Conservation (phyloP, 2,329 filamentous ascomycete species). For the Colletotrichum incanum region DNA sequence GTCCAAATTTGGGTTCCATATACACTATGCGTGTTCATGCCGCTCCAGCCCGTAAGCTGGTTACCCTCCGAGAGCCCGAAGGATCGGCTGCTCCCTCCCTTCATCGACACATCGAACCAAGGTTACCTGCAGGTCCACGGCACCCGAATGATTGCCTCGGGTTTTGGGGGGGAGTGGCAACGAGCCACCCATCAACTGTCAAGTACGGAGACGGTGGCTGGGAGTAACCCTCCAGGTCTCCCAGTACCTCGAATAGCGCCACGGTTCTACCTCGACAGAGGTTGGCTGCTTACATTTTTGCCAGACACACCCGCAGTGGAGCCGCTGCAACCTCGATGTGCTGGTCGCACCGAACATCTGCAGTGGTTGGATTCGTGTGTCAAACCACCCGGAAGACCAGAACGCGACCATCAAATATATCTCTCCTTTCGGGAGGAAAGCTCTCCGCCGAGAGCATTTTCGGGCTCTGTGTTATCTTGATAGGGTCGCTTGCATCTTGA, state of each 20-base stretch:
- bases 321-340: not conserved
- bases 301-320: not conserved
- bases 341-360: not conserved
- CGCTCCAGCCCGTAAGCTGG: too few species aligned
- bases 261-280: not conserved
- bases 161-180: not conserved
- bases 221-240: not conserved
- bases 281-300: not conserved
- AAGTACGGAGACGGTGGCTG: not conserved
- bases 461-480: not conserved
- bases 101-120: not conserved
- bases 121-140: not conserved
- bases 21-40: not conserved
- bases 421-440: not conserved
- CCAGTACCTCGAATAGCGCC: not conserved
- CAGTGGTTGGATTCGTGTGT: not conserved
- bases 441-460: too few species aligned
- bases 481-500: slow-evolving; percentile 10
- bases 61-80: too few species aligned
- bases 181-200: not conserved
- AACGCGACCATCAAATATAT: not conserved
- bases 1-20: not conserved
- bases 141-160: not conserved
- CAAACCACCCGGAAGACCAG: not conserved
- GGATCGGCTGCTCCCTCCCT: not conserved